Base-by-base conservation (phyloP, 371 early-diverging fungal genomes). In the Saksenaea vasiformis region DNA sequence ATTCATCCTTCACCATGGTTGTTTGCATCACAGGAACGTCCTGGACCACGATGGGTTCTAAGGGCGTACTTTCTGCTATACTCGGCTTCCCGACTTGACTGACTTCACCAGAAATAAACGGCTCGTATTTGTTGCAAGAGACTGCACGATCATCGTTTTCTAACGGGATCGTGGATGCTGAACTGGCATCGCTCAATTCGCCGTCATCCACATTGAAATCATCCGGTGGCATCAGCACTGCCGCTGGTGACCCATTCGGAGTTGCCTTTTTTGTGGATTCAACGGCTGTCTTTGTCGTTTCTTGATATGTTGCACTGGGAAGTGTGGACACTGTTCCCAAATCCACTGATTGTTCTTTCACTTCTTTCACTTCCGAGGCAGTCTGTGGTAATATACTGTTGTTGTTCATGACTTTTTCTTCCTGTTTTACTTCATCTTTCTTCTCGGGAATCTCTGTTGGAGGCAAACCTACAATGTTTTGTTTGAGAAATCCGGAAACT, bases 91-190 rank as follows among this genome's bases (percentile, higher is more conserved):
- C 2, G 5, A 22, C 5, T 22, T 17, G 51, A 47, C 24, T 22
- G 4, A 39, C 39, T 2, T 47, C 51, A 47, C 10, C 0, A 47
- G 51, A 47, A 11, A 22, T 11, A 26, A 19, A 19, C 38, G 54
- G 5, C 37, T 47, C 51, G 24, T 22, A 47, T 2, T 8, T 54
- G 28, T 55, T 44, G 36, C 47, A 65, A 55, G 65, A 22, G 7
- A 47, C 51, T 47, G 56, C 3, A 8, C 56, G 60, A 58, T 60
- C 47, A 22, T 61, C 61, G 37, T 72, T 69, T 37, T 67, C 64
- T 5, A 74, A 39, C 31, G 68, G 58, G 31, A 74, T 51, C 0
- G 74, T 74, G 5, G 74, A 74, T 0, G 74, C 74, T 38, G 68
- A 68, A 47, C 74, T 74, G 13, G 65, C 65, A 59, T 59, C 65